These are phyloP conservation scores for Myxozyma nipponensis DNA, from an alignment of 805 yeast genomes.

Conservation along the genomic window DNA sequence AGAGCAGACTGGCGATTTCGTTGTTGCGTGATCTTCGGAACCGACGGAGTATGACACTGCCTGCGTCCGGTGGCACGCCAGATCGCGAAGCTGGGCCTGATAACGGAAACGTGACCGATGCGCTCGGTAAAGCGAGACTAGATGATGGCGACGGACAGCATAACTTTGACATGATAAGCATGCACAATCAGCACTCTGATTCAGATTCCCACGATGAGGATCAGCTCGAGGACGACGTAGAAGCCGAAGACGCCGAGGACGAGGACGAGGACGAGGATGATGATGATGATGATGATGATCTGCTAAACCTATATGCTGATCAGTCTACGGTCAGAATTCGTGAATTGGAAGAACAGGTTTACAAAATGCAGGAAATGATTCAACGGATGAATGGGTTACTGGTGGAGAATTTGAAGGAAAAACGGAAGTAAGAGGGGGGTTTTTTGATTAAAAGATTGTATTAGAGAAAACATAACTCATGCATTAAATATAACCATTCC, in stretches of 20 bases:
- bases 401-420: constrained; percentile 9
- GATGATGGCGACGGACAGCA: not conserved
- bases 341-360: constrained; percentile 24
- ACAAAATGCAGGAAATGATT: constrained; percentile 22
- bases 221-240: constrained; percentile 1
- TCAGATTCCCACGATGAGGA: not conserved
- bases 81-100: not conserved
- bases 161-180: constrained; percentile 1
- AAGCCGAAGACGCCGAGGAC: constrained; percentile 8
- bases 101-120: not conserved
- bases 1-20: constrained; percentile 18
- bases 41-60: constrained; percentile 12
- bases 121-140: not conserved
- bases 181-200: not conserved
- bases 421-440: not conserved
- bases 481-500: not conserved
- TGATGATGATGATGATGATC: constrained; percentile 25
- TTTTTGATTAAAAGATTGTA: not conserved
- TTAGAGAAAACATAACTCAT: not conserved
- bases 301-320: constrained; percentile 21
- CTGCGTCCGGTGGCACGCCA: not conserved
- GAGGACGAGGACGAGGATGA: constrained; percentile 12
- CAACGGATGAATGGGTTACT: constrained; percentile 17
- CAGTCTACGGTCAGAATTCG: constrained; percentile 21
- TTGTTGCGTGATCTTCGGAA: constrained; percentile 21